Conservation (phyloP, 768 basidiomycete species). For the Lactarius quietus region DNA sequence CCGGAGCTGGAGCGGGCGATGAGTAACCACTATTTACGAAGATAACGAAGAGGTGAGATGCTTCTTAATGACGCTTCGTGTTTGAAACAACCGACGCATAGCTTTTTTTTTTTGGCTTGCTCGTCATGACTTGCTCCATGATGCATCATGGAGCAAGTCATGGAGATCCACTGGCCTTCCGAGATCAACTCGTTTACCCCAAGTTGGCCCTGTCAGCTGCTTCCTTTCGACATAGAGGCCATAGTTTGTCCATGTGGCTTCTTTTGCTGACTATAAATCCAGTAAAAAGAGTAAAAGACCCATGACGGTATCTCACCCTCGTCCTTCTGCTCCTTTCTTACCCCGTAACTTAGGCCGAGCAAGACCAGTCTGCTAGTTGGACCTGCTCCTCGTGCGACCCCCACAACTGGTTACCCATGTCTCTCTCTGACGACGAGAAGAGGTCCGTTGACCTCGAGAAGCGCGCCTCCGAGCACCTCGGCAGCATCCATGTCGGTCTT, state of each 20-base stretch:
- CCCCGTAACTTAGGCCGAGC: background rate
- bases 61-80: background rate
- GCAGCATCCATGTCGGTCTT: background rate
- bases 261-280: too few species aligned
- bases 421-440: conserved; percentile 28
- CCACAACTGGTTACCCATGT: conserved; percentile 20
- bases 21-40: background rate
- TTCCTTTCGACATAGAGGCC: too few species aligned
- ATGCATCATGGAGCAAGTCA: too few species aligned
- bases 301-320: background rate
- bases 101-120: background rate
- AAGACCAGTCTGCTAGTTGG: conserved; percentile 7
- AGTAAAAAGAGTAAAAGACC: background rate
- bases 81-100: background rate
- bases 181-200: background rate
- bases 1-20: background rate
- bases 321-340: background rate
- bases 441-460: conserved; percentile 26
- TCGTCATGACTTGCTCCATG: too few species aligned
- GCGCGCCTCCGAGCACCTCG: background rate
- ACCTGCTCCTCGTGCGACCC: background rate
- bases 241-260: too few species aligned
- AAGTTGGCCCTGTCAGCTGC: too few species aligned
- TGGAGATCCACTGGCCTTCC: background rate
- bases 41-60: background rate